Conservation (phyloP, 768 basidiomycete species). For the Chiua virens region DNA sequence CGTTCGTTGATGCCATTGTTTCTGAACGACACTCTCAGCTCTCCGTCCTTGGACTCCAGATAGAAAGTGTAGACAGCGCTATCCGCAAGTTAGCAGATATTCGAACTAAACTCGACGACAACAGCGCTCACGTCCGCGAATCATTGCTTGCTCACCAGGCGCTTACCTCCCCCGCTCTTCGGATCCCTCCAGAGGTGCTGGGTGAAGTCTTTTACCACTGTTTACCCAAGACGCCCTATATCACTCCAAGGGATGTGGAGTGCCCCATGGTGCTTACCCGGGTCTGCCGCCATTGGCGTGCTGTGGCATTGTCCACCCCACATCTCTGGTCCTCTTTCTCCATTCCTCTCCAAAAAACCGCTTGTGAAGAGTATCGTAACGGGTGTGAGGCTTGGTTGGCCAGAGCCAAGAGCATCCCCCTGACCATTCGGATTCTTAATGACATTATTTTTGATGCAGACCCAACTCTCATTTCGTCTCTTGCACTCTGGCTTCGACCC, state of each 20-base stretch:
- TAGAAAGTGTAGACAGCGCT: slow-evolving; percentile 14
- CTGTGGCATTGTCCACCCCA: slow-evolving; percentile 31
- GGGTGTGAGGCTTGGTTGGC: slow-evolving; percentile 27
- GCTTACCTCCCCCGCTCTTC: slow-evolving; percentile 17
- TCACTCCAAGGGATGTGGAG: slow-evolving; percentile 18
- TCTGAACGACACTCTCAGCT: slow-evolving; percentile 21
- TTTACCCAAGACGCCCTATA: slow-evolving; percentile 24
- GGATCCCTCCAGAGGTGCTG: slow-evolving; percentile 31
- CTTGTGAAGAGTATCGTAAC: slow-evolving; percentile 8
- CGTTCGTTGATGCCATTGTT: slow-evolving; percentile 19
- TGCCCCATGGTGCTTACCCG: slow-evolving; percentile 27
- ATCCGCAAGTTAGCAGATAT: slow-evolving; percentile 20
- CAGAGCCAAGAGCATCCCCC: slow-evolving; percentile 29
- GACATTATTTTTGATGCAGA: slow-evolving; percentile 16
- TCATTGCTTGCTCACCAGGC: slow-evolving; percentile 27
- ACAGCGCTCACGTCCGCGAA: slow-evolving; percentile 11
- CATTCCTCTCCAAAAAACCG: slow-evolving; percentile 15
- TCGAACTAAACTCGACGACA: slow-evolving; percentile 18
- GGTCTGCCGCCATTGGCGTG: slow-evolving; percentile 33
- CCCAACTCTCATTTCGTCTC: neutral
- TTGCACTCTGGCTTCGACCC: slow-evolving; percentile 23
- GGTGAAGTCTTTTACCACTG: slow-evolving; percentile 32
- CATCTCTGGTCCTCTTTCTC: slow-evolving; percentile 32
- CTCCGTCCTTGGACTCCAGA: slow-evolving; percentile 17
- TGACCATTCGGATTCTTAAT: slow-evolving; percentile 27